Percentiles rank a stretch among this genome's conserved stretches.
Conservation (phyloP, 805 yeast genomes). For the Kurtzmaniella fragi region DNA sequence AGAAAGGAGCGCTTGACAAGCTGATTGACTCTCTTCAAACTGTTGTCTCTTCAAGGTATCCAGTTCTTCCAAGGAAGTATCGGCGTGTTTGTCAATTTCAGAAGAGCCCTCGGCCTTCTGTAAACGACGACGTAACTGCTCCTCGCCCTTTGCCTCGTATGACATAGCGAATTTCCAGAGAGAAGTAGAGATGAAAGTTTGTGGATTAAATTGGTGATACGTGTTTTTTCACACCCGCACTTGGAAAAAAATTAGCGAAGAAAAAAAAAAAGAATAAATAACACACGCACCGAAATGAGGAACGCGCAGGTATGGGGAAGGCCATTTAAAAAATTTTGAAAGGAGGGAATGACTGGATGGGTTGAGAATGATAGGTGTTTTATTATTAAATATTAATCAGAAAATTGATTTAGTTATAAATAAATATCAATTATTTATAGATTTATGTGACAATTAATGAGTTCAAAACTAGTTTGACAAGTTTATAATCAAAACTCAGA, state of each 20-base stretch:
- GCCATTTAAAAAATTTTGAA: no score
- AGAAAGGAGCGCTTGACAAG: slow-evolving; percentile 21
- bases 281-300: no score
- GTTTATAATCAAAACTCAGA: no score
- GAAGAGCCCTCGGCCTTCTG: neutral
- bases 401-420: no score
- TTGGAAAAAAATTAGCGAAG: neutral
- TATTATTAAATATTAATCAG: no score
- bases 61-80: slow-evolving; percentile 10
- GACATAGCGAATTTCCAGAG: neutral
- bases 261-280: neutral
- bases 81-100: neutral
- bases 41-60: slow-evolving; percentile 16
- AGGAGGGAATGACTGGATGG: no score
- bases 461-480: no score
- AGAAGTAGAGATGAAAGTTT: slow-evolving; percentile 3
- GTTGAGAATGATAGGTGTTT: no score
- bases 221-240: slow-evolving; percentile 2
- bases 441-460: no score
- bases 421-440: no score
- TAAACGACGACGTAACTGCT: slow-evolving; percentile 3
- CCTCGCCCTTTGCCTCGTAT: slow-evolving; percentile 2
- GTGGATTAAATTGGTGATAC: slow-evolving; percentile 1
- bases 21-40: slow-evolving; percentile 23
- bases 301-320: no score